Percentiles rank a stretch among this genome's conserved stretches.
Evolutionary conservation across 1,284 basidiomycete genomes (phyloP).

Genomic region (Sanghuangporus sanghuang): DNA sequence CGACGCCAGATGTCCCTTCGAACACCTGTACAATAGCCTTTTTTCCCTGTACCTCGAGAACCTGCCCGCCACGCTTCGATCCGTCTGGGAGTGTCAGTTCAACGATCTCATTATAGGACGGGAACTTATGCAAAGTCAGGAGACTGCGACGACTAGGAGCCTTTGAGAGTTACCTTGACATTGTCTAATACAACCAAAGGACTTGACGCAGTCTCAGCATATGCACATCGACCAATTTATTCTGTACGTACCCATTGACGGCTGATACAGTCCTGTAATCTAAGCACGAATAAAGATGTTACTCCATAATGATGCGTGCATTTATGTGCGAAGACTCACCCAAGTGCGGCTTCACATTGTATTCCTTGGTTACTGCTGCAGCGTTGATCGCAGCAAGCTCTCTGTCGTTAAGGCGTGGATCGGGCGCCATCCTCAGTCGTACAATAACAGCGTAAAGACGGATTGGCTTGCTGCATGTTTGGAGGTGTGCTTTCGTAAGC

Average conservation of each 20-base stretch:
- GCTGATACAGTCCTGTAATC: constrained; percentile 96
- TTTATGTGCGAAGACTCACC: constrained; percentile 41
- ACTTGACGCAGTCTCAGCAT: constrained; percentile 36
- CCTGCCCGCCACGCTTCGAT: constrained; percentile 92
- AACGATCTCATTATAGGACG: constrained; percentile 99
- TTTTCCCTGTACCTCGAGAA: constrained; percentile 97
- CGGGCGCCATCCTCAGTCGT: constrained; percentile 4
- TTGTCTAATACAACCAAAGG: constrained; percentile 97
- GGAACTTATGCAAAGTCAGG: constrained; percentile 57
- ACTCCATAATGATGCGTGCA: background rate
- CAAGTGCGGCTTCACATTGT: constrained; percentile 84
- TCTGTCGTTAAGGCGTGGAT: constrained; percentile 59
- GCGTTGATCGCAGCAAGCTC: constrained; percentile 83
- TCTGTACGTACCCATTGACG: constrained; percentile 79
- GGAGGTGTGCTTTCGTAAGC: background rate
- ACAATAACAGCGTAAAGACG: background rate
- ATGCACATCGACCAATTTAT: constrained; percentile 17
- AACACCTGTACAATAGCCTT: constrained; percentile 99
- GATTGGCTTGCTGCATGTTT: background rate
- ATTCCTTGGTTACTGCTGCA: constrained; percentile 81
- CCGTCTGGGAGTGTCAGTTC: constrained; percentile 96
- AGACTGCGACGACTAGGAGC: constrained; percentile 13
- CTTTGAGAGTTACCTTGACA: constrained; percentile 71
- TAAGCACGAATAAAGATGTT: constrained; percentile 31
- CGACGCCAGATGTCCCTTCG: constrained; percentile 96